phyloP scores from a whole-genome alignment of 2,329 filamentous ascomycete species.

The Penicillium sp. region DNA sequence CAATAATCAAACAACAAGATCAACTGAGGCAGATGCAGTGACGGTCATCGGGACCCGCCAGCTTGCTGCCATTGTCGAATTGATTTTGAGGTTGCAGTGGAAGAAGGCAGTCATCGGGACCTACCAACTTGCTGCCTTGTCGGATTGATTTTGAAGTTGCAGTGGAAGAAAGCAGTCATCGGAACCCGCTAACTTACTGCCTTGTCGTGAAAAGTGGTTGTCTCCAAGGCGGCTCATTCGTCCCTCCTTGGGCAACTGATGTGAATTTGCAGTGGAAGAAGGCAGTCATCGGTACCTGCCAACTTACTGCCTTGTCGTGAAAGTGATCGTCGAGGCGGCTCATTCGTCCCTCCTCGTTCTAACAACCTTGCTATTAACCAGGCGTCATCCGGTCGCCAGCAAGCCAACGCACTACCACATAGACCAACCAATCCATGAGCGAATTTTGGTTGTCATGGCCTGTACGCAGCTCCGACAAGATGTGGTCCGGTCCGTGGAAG shows the following conservation, averaged over 20 bases:
- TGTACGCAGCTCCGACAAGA: conserved; percentile 4
- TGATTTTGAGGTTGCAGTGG: not conserved
- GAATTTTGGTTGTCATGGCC: not conserved
- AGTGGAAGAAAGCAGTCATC: no score
- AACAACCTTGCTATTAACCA: not conserved
- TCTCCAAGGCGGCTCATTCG: not conserved
- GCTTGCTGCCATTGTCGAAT: not conserved
- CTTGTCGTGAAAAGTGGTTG: no score
- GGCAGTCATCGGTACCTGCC: no score
- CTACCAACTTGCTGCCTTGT: conserved; percentile 1
- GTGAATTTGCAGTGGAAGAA: no score
- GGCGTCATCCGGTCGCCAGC: conserved; percentile 3
- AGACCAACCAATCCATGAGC: not conserved
- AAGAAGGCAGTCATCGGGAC: no score
- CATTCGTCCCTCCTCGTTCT: not conserved
- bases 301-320: no score
- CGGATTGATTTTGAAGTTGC: not conserved
- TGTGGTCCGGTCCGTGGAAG: not conserved
- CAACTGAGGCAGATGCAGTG: not conserved
- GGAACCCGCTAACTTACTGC: no score
- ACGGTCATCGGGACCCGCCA: conserved; percentile 1
- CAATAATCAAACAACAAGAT: not conserved
- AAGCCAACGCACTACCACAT: conserved; percentile 1
- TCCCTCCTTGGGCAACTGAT: conserved; percentile 1
- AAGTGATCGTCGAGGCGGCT: not conserved